phyloP scores from a whole-genome alignment of 1,284 basidiomycete species.

The Irpex sp. region DNA sequence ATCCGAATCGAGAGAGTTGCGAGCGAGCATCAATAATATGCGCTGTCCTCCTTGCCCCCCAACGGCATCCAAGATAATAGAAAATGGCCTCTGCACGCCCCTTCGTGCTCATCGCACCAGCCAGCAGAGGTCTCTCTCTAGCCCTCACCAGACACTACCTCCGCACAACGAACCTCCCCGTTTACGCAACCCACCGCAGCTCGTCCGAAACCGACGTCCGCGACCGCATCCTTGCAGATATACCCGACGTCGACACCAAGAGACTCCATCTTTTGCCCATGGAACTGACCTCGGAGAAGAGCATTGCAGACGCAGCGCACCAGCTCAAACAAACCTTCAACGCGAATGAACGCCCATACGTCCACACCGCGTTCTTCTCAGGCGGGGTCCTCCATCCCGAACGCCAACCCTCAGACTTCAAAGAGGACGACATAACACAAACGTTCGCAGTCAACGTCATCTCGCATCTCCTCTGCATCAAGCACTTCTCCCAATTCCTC shows the following conservation, averaged over 20 bases:
- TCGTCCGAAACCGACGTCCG: slow-evolving; percentile 33
- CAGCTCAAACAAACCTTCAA: slow-evolving; percentile 24
- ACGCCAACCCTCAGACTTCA: slow-evolving; percentile 51
- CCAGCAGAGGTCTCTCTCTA: slow-evolving; percentile 51
- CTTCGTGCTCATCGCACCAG: slow-evolving; percentile 44
- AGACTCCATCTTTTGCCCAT: slow-evolving; percentile 47
- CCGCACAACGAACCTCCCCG: slow-evolving; percentile 44
- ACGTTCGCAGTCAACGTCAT: slow-evolving; percentile 57
- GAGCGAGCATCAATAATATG: neutral
- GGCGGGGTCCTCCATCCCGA: slow-evolving; percentile 57
- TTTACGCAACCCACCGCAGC: slow-evolving; percentile 53
- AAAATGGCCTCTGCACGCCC: slow-evolving; percentile 19
- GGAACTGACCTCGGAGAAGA: slow-evolving; percentile 48
- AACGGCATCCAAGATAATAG: neutral
- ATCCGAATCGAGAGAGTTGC: neutral
- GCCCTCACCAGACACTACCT: slow-evolving; percentile 55
- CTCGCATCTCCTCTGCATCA: slow-evolving; percentile 59
- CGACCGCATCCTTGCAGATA: slow-evolving; percentile 38
- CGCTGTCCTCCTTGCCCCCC: neutral
- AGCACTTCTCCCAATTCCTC: slow-evolving; percentile 58
- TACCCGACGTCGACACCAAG: slow-evolving; percentile 38
- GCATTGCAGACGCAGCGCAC: slow-evolving; percentile 45
- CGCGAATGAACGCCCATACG: slow-evolving; percentile 26
- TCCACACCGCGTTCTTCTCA: slow-evolving; percentile 54
- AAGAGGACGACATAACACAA: slow-evolving; percentile 38